A percentile compares a stretch with the other conserved stretches of the same genome.
phyloP scores from a whole-genome alignment of 2,329 filamentous ascomycete species.

The Calonectria hawksworthii region DNA sequence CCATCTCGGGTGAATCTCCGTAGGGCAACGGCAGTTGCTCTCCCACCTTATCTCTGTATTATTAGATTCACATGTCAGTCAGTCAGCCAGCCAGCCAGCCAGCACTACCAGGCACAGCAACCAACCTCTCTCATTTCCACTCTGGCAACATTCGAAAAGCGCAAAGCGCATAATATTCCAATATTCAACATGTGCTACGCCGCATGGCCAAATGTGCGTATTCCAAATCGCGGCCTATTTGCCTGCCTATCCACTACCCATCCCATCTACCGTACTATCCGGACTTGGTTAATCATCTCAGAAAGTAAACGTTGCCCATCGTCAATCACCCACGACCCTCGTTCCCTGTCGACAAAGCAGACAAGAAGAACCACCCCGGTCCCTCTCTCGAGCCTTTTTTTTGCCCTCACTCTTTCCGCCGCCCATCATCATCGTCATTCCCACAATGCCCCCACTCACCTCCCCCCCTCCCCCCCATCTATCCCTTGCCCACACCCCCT shows the following conservation, averaged over 20 bases:
- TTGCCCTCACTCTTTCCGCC: neutral
- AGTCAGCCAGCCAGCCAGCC: neutral
- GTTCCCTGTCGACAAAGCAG: neutral
- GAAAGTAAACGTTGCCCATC: constrained; percentile 5
- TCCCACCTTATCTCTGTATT: neutral
- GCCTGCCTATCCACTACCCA: neutral
- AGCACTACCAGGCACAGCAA: neutral
- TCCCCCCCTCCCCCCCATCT: neutral
- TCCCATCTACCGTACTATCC: neutral
- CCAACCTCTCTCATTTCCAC: neutral
- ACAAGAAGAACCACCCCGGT: neutral
- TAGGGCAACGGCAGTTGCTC: neutral
- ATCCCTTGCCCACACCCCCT: constrained; percentile 2
- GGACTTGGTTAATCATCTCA: neutral
- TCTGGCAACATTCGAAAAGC: neutral
- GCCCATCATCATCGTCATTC: neutral
- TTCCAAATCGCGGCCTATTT: neutral
- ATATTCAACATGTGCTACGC: neutral
- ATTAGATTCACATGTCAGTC: neutral
- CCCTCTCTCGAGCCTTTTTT: neutral
- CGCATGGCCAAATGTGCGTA: neutral
- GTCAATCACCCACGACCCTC: neutral
- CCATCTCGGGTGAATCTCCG: neutral
- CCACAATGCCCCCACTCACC: neutral
- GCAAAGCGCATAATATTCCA: neutral